Conservation (phyloP, 257 asterid genomes). For the Fraxinus quadrangulata region DNA sequence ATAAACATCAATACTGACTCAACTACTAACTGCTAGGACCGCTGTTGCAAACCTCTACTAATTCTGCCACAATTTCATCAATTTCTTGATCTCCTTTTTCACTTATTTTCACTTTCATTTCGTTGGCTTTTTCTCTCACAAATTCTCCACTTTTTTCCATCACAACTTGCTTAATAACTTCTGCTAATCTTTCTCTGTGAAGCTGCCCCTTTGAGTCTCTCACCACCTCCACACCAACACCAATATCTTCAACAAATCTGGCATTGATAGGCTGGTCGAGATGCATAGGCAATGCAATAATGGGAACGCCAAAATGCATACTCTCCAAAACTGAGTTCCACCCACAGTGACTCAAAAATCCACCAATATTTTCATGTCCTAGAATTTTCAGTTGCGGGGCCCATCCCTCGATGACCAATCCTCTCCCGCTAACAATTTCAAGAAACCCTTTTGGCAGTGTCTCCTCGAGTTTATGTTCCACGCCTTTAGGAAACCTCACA, state of each 20-base stretch:
- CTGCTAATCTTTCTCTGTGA: constrained; percentile 24
- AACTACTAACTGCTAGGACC: constrained; percentile 8
- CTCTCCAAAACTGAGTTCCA: constrained; percentile 50
- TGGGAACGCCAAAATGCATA: constrained; percentile 44
- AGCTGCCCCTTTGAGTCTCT: constrained; percentile 32
- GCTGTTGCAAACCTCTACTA: constrained; percentile 27
- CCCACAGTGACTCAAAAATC: constrained; percentile 49
- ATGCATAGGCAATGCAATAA: constrained; percentile 47
- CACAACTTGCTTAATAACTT: constrained; percentile 34
- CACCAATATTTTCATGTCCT: constrained; percentile 35
- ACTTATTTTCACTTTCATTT: constrained; percentile 24
- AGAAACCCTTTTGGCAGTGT: constrained; percentile 40
- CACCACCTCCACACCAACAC: constrained; percentile 44
- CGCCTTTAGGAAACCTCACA: constrained; percentile 37
- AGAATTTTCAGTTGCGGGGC: constrained; percentile 39
- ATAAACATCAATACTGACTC: neutral
- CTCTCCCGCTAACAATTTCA: constrained; percentile 36
- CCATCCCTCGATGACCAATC: constrained; percentile 44
- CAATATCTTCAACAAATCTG: constrained; percentile 42
- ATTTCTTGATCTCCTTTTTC: constrained; percentile 28
- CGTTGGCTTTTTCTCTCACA: constrained; percentile 28
- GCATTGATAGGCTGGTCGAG: constrained; percentile 53
- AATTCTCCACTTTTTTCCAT: constrained; percentile 23
- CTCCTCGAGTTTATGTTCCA: constrained; percentile 5
- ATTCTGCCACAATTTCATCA: constrained; percentile 31